Evolutionary conservation across 2,329 filamentous ascomycete species (phyloP).

Genomic region (Bisporella sp.): DNA sequence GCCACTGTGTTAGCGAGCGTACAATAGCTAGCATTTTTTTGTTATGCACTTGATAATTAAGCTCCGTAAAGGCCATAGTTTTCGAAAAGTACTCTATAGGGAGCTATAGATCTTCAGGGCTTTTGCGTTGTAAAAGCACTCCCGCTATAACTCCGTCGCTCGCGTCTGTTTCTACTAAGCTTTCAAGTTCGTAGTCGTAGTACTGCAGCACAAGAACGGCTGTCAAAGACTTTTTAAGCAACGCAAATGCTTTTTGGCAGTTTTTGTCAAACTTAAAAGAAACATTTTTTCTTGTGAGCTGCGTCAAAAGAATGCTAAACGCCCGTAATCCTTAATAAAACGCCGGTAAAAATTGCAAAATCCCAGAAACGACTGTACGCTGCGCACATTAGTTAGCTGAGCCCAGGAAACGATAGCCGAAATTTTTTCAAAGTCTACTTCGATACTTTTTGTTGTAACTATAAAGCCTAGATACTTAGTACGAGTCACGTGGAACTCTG

Average conservation of each 20-base stretch:
- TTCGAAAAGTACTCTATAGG: too few relatives aligned
- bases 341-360: not conserved
- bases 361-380: not conserved
- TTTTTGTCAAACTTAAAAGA: not conserved
- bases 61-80: too few relatives aligned
- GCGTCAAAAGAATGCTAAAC: not conserved
- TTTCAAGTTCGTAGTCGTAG: too few relatives aligned
- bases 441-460: not conserved
- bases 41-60: too few relatives aligned
- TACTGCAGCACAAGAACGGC: too few relatives aligned
- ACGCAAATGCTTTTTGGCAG: too few relatives aligned
- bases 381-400: conserved; percentile 1
- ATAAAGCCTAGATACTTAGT: conserved; percentile 9
- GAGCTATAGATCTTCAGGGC: too few relatives aligned
- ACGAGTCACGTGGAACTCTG: not conserved
- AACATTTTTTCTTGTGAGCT: not conserved
- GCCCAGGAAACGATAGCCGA: too few relatives aligned
- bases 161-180: not conserved
- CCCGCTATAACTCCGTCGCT: not conserved
- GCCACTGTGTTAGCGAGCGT: not conserved
- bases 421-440: not conserved
- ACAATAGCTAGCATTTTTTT: too few relatives aligned
- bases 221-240: too few relatives aligned
- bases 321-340: not conserved
- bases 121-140: not conserved